Conservation (phyloP, 495 filamentous ascomycete genomes). For the Bacidia rubella region DNA sequence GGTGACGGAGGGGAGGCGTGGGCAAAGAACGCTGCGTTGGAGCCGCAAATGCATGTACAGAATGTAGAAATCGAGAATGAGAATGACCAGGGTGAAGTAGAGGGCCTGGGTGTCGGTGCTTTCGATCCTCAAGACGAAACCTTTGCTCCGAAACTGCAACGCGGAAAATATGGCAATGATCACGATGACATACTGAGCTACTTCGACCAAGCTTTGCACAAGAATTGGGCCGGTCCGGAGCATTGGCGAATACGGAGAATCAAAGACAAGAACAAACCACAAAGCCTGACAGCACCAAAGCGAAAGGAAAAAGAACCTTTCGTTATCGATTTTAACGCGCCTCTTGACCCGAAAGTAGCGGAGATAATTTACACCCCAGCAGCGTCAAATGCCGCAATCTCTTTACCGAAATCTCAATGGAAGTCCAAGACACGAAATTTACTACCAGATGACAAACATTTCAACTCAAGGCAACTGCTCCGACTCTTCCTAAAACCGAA, state of each 20-base stretch:
- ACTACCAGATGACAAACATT: slow-evolving; percentile 95
- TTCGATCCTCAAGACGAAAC: slow-evolving; percentile 45
- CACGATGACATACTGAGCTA: slow-evolving; percentile 93
- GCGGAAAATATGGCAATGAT: slow-evolving; percentile 41
- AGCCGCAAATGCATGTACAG: slow-evolving; percentile 41
- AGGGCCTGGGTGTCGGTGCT: slow-evolving; percentile 48
- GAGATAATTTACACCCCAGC: slow-evolving; percentile 77
- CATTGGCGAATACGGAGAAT: slow-evolving; percentile 95
- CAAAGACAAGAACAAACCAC: slow-evolving; percentile 61
- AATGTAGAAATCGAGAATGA: slow-evolving; percentile 23
- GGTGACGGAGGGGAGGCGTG: slow-evolving; percentile 57
- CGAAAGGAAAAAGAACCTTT: slow-evolving; percentile 95
- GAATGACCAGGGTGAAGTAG: slow-evolving; percentile 32
- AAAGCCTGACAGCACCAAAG: slow-evolving; percentile 36
- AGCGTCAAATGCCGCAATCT: slow-evolving; percentile 65
- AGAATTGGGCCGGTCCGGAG: slow-evolving; percentile 98
- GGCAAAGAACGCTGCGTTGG: slow-evolving; percentile 48
- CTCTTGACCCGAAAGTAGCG: slow-evolving; percentile 55
- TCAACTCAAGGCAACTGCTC: slow-evolving; percentile 82
- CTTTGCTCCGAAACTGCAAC: slow-evolving; percentile 60
- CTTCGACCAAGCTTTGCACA: slow-evolving; percentile 87
- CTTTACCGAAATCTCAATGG: slow-evolving; percentile 83
- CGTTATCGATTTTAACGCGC: slow-evolving; percentile 74
- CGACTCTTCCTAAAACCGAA: slow-evolving; percentile 91
- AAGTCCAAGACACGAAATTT: slow-evolving; percentile 86